phyloP scores from a whole-genome alignment of 768 basidiomycete genomes.

The Inosperma sp. region DNA sequence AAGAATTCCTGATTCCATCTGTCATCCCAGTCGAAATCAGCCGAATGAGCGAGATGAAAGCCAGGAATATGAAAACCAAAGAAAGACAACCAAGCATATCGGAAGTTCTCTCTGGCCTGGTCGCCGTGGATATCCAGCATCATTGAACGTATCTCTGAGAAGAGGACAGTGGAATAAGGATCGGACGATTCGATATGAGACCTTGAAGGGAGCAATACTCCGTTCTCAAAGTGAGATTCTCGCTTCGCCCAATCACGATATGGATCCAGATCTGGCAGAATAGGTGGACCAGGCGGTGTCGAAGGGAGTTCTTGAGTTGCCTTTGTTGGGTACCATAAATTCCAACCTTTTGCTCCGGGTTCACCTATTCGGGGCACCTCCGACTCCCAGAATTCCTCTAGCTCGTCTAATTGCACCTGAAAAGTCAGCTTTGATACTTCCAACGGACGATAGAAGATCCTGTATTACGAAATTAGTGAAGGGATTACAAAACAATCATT shows the following conservation, averaged over 20 bases:
- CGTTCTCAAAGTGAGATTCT: constrained; percentile 49
- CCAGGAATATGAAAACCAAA: constrained; percentile 72
- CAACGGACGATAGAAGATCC: constrained; percentile 55
- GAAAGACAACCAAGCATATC: constrained; percentile 65
- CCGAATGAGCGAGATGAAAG: constrained; percentile 35
- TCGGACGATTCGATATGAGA: constrained; percentile 53
- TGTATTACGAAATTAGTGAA: constrained; percentile 24
- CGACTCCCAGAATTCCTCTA: constrained; percentile 85
- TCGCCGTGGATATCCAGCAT: constrained; percentile 45
- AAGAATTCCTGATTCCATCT: constrained; percentile 57
- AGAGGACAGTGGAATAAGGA: constrained; percentile 69
- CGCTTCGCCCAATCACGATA: constrained; percentile 61
- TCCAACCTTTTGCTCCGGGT: constrained; percentile 61
- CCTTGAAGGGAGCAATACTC: constrained; percentile 45
- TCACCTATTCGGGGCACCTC: constrained; percentile 78
- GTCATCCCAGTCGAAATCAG: constrained; percentile 53
- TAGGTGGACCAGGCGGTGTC: constrained; percentile 8
- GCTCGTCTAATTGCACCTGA: constrained; percentile 45
- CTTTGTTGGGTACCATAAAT: constrained; percentile 48
- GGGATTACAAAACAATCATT: background rate
- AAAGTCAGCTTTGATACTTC: constrained; percentile 41
- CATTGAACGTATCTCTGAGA: constrained; percentile 63
- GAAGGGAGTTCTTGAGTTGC: constrained; percentile 16
- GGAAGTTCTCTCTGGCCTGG: constrained; percentile 51
- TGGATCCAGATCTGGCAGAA: constrained; percentile 46